Conservation (phyloP, 345 rosid genomes). For the Rhizophora mangle region DNA sequence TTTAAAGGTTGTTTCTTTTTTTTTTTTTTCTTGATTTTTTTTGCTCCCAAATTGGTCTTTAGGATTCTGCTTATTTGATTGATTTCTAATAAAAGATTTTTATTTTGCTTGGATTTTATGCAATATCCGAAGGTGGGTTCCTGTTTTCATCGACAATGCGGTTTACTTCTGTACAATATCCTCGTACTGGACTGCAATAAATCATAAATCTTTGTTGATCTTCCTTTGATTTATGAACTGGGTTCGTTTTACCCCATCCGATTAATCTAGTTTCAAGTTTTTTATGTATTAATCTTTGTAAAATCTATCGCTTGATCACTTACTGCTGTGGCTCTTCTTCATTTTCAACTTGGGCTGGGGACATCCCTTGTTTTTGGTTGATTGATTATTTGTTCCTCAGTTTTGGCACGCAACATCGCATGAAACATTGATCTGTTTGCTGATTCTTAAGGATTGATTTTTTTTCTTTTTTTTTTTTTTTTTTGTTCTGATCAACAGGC, state of each 20-base stretch:
- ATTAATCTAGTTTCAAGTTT: background rate
- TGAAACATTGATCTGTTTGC: background rate
- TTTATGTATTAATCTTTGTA: background rate
- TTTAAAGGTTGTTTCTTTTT: conserved; percentile 42
- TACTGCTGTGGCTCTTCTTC: background rate
- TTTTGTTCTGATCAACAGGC: conserved; percentile 38
- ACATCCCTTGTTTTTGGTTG: background rate
- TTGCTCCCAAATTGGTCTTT: background rate
- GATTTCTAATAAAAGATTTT: background rate
- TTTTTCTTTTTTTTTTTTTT: too few species aligned
- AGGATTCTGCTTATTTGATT: conserved; percentile 3
- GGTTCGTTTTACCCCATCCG: background rate
- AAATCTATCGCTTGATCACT: background rate
- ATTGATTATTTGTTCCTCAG: background rate
- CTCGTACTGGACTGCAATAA: background rate
- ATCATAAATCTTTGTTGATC: background rate
- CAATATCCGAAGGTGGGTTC: background rate
- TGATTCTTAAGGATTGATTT: background rate
- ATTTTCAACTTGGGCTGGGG: background rate
- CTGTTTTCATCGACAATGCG: background rate
- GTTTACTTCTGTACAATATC: background rate
- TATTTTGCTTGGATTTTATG: conserved; percentile 4
- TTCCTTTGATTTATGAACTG: background rate
- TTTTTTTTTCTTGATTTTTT: background rate
- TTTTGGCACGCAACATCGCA: background rate